A percentile compares a stretch with the other conserved stretches of the same genome.
Evolutionary conservation across 176 grass and related monocot species (phyloP).

Genomic region (Poa pratensis): DNA sequence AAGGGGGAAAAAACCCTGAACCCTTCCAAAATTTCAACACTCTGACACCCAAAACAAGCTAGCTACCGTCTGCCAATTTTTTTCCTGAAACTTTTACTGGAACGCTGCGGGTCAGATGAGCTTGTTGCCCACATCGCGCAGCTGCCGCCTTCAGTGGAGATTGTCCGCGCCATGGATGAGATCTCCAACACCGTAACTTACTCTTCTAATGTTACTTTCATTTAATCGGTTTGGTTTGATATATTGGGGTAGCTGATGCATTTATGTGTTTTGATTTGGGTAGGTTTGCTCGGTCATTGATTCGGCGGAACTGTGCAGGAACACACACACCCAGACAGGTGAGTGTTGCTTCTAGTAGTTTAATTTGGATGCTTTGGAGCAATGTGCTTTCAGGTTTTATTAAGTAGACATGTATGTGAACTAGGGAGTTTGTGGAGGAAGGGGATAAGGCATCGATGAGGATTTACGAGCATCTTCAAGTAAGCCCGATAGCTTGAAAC

Average conservation of each 20-base stretch:
- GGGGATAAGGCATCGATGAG: constrained; percentile 86
- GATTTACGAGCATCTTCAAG: constrained; percentile 91
- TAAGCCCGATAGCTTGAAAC: constrained; percentile 42
- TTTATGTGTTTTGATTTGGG: constrained; percentile 24
- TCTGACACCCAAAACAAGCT: not conserved
- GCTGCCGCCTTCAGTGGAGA: constrained; percentile 66
- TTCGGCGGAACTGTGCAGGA: constrained; percentile 88
- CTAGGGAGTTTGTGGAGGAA: constrained; percentile 87
- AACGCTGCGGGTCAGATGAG: constrained; percentile 63
- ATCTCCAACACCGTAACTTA: constrained; percentile 79
- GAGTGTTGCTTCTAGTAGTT: not conserved
- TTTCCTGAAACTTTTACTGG: constrained; percentile 10
- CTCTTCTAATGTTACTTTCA: not conserved
- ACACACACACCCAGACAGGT: constrained; percentile 96
- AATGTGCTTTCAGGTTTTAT: constrained; percentile 25
- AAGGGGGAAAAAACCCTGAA: not conserved
- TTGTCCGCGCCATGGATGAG: constrained; percentile 86
- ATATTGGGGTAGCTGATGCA: not conserved
- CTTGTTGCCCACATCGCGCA: constrained; percentile 66
- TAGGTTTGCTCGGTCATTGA: constrained; percentile 93
- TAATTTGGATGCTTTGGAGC: not conserved
- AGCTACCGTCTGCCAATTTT: not conserved
- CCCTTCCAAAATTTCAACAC: not conserved
- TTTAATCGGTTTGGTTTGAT: constrained; percentile 1
- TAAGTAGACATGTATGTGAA: constrained; percentile 16